Base-by-base conservation (phyloP, 768 basidiomycete species). In the Chiua virens region DNA sequence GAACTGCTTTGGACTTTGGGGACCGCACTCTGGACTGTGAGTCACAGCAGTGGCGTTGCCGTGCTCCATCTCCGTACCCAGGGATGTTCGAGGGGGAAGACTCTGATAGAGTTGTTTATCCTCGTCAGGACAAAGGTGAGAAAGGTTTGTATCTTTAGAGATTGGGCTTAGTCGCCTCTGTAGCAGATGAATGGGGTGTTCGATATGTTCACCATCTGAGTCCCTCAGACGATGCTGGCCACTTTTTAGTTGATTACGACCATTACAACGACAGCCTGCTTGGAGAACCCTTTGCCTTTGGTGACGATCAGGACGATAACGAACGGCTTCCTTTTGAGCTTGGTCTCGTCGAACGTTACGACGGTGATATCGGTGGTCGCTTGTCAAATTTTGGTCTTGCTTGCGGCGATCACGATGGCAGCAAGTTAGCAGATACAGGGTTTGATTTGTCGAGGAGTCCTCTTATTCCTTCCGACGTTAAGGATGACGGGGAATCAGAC, bases 1-100 rank as follows among this genome's bases (percentile, higher is more conserved):
- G 75, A 44, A 66, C 76, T 32, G 66, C 73, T 14, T 65, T 72
- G 21, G 72, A 76, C 47, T 67, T 74, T 17, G 66, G 59, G 17
- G 50, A 62, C 30, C 60, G 63, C 34, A 52, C 14, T 27, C 45
- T 57, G 11, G 52, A 35, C 23, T 35, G n/a, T 37, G 68, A 62
- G 49, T 39, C 54, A 18, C 68, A 62, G n/a, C 50, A 37, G 21
- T 40, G 51, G 52, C 56, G 39, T 22, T 57, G 55, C 65, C 71
- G 55, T 60, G 66, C 37, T 55, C 69, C 64, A 8, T 61, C 62
- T 9, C 60, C 64, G 1, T 62, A 62, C 15, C 49, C 54, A 3
- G 50, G 36, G 9, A 38, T 48, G 22, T 25, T 47, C 4, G 36
- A 55, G 11, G 20, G 6, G 7, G 68, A 64, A 17, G 57, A 63